Percentiles rank a stretch among this genome's conserved stretches.
phyloP scores from a whole-genome alignment of 2,329 filamentous ascomycete species.

The Fusarium sp. region DNA sequence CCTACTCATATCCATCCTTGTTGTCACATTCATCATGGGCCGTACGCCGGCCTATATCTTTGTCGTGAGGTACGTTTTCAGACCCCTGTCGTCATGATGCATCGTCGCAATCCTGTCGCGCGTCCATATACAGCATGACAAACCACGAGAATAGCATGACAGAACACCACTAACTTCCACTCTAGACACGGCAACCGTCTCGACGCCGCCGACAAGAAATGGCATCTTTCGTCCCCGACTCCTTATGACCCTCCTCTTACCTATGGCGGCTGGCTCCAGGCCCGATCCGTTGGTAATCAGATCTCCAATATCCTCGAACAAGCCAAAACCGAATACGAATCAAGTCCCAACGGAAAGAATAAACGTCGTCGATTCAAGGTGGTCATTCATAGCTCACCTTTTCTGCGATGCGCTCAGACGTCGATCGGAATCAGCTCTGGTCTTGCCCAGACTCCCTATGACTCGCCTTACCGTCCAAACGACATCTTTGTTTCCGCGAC shows the following conservation, averaged over 20 bases:
- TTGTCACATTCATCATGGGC: conserved; percentile 48
- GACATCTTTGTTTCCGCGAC: conserved; percentile 50
- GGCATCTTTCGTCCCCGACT: conserved; percentile 91
- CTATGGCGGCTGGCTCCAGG: conserved; percentile 92
- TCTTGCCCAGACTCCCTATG: conserved; percentile 66
- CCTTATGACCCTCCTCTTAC: conserved; percentile 96
- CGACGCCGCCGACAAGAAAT: conserved; percentile 92
- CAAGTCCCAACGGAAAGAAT: conserved; percentile 36
- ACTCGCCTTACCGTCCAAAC: conserved; percentile 47
- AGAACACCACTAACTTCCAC: conserved; percentile 20
- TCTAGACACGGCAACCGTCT: conserved; percentile 88
- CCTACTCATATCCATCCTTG: conserved; percentile 7
- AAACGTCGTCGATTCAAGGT: conserved; percentile 75
- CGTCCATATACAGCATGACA: conserved; percentile 20
- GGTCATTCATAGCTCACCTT: conserved; percentile 92
- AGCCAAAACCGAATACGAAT: conserved; percentile 57
- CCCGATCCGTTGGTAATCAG: conserved; percentile 79
- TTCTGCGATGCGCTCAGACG: conserved; percentile 90
- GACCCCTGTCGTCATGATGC: conserved; percentile 40
- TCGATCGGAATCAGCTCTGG: conserved; percentile 88
- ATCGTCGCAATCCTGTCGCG: conserved; percentile 26
- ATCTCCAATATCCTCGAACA: conserved; percentile 78
- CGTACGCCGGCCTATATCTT: conserved; percentile 55
- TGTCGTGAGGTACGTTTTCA: conserved; percentile 53
- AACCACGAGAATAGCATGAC: conserved; percentile 1